phyloP scores from a whole-genome alignment of 345 rosid species.

The Eucalyptus camaldulensis region DNA sequence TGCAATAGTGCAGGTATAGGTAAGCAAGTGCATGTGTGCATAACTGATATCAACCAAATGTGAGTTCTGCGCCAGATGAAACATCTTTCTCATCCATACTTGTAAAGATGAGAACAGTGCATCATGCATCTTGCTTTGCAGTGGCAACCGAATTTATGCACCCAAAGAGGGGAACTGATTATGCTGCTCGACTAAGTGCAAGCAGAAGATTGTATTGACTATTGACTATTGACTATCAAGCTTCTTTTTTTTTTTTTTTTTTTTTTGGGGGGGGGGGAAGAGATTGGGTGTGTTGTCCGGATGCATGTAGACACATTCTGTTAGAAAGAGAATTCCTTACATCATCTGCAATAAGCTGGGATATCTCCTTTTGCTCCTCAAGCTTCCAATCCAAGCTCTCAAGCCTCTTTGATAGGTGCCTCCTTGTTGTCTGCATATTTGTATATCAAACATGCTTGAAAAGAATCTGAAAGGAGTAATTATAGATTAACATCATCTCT shows the following conservation, averaged over 20 bases:
- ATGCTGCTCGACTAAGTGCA: neutral
- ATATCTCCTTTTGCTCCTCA: constrained; percentile 66
- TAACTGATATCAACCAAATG: neutral
- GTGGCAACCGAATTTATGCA: neutral
- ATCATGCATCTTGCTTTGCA: neutral
- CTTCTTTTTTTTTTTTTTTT: neutral
- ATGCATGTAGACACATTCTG: neutral
- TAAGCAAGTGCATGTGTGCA: neutral
- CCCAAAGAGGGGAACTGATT: neutral
- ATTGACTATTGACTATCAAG: neutral
- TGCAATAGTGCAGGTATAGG: constrained; percentile 5
- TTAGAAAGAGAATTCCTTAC: constrained; percentile 10
- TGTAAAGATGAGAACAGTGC: neutral
- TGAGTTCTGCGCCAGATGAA: neutral
- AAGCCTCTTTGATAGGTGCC: constrained; percentile 66
- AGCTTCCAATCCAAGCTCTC: constrained; percentile 79
- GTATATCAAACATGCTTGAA: neutral
- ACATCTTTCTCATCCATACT: neutral
- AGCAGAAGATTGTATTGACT: neutral
- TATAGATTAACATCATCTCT: neutral
- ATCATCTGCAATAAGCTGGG: constrained; percentile 51
- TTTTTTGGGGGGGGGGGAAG: accelerated
- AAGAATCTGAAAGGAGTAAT: neutral
- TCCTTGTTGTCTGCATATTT: constrained; percentile 62
- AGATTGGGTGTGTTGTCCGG: neutral